Evolutionary conservation across 2,329 filamentous ascomycete species (phyloP).

Genomic region (Ciborinia camelliae): DNA sequence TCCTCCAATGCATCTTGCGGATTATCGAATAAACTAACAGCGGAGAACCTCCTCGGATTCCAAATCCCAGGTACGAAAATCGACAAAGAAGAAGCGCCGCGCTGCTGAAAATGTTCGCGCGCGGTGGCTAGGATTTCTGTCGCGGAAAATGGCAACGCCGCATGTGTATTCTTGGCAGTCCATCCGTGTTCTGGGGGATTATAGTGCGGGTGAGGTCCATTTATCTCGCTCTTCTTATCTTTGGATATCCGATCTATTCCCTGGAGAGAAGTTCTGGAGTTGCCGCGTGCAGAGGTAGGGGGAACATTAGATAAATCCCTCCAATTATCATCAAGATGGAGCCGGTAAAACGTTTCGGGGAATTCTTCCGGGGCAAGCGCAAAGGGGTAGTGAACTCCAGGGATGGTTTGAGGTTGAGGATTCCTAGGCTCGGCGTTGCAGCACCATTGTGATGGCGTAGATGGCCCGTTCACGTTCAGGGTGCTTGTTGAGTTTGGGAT

Average conservation of each 20-base stretch:
- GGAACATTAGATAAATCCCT: background rate
- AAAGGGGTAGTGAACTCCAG: background rate
- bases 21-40: background rate
- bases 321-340: background rate
- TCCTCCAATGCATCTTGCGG: background rate
- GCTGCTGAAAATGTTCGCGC: background rate
- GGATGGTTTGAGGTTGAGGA: background rate
- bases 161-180: background rate
- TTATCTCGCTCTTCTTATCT: background rate
- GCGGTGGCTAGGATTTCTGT: background rate
- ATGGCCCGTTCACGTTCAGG: background rate
- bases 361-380: background rate
- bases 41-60: background rate
- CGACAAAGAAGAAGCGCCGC: background rate
- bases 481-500: too few relatives aligned
- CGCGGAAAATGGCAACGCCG: background rate
- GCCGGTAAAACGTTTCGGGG: background rate
- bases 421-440: background rate
- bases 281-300: background rate
- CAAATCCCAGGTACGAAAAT: slow-evolving; percentile 2
- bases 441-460: fast-evolving
- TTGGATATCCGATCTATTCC: background rate
- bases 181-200: background rate
- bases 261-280: background rate
- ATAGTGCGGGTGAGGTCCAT: background rate